phyloP scores from a whole-genome alignment of 495 filamentous ascomycete genomes.

The Hypoxylon trugodes region DNA sequence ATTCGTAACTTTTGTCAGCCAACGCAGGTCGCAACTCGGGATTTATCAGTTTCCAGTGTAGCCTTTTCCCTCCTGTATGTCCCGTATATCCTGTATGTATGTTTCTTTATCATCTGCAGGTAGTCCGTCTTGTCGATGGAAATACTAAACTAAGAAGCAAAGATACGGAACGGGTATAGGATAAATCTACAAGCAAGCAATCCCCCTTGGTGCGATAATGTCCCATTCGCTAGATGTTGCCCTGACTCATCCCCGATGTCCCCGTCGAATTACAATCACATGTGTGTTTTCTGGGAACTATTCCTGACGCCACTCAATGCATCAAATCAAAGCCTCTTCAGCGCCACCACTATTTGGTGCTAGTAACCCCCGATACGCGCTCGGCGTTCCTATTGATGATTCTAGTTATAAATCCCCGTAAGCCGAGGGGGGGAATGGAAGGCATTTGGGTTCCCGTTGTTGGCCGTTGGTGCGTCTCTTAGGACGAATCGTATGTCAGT shows the following conservation, averaged over 20 bases:
- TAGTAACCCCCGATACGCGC: conserved; percentile 3
- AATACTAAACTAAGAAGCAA: too few species aligned
- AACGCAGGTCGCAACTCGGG: conserved; percentile 45
- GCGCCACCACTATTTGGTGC: conserved; percentile 24
- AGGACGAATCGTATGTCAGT: conserved; percentile 6
- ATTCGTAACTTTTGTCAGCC: conserved; percentile 33
- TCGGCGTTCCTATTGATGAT: conserved; percentile 4
- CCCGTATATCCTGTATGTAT: conserved; percentile 36
- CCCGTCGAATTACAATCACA: conserved; percentile 29
- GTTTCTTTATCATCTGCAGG: conserved; percentile 18
- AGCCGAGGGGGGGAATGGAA: conserved; percentile 15
- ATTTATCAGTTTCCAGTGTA: conserved; percentile 47
- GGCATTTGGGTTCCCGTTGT: neutral
- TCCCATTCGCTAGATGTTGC: conserved; percentile 37
- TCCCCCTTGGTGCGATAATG: conserved; percentile 21
- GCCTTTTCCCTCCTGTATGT: too few species aligned
- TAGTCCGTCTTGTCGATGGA: conserved; percentile 7
- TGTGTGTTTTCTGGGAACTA: conserved; percentile 23
- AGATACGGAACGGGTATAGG: conserved; percentile 7
- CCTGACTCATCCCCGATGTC: conserved; percentile 32
- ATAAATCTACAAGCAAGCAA: conserved; percentile 4
- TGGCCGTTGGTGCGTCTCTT: conserved; percentile 25
- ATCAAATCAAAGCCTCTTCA: conserved; percentile 29
- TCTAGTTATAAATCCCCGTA: conserved; percentile 14
- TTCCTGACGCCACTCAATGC: conserved; percentile 28